Conservation (phyloP, 2,329 filamentous ascomycete species). For the Rugonectria rugulosa region DNA sequence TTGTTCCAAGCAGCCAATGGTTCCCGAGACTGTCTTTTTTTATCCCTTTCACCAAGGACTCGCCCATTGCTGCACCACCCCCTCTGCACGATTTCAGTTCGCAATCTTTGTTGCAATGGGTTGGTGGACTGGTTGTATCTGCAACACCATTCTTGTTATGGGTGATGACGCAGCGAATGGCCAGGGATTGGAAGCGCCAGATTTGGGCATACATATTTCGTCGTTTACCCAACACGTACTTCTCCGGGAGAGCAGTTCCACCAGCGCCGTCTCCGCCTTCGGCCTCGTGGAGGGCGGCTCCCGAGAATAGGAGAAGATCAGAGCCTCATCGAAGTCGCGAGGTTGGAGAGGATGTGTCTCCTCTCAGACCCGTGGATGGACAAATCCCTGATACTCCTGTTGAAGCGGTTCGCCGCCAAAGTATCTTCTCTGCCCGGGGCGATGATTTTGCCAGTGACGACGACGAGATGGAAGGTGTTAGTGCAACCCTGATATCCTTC, state of each 20-base stretch:
- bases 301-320: constrained; percentile 24
- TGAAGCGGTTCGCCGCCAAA: constrained; percentile 51
- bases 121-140: constrained; percentile 50
- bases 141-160: constrained; percentile 57
- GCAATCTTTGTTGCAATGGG: constrained; percentile 53
- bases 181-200: constrained; percentile 45
- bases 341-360: constrained; percentile 33
- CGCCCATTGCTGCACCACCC: constrained; percentile 58
- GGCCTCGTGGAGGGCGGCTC: constrained; percentile 27
- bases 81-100: constrained; percentile 48
- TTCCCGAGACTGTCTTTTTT: constrained; percentile 60
- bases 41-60: constrained; percentile 60
- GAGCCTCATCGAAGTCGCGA: constrained; percentile 33
- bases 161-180: constrained; percentile 51
- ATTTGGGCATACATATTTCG: constrained; percentile 51
- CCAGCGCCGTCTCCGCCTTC: constrained; percentile 31
- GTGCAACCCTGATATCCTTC: constrained; percentile 66
- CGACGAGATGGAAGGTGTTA: constrained; percentile 62
- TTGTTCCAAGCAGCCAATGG: constrained; percentile 50
- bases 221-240: constrained; percentile 50
- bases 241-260: constrained; percentile 31
- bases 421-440: constrained; percentile 56
- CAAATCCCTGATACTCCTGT: constrained; percentile 40
- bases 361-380: constrained; percentile 42
- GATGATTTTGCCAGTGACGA: constrained; percentile 65